Evolutionary conservation across 2,329 filamentous ascomycete species (phyloP), one percentile per base, ranked within the genome.

Genomic region (Epichloe glyceriae): DNA sequence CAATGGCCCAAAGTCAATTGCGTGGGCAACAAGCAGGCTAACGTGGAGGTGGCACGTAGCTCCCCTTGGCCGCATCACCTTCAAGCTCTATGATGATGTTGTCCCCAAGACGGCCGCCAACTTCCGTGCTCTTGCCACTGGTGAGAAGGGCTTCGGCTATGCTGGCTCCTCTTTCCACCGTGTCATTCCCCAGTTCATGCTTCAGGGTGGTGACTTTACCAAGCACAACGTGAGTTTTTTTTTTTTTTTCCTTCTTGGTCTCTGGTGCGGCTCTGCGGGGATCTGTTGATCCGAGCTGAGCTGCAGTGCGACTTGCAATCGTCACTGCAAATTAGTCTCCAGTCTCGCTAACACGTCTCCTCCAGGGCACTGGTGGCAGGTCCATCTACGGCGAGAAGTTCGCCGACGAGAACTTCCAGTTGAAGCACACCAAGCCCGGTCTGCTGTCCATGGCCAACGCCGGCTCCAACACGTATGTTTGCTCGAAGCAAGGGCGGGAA

Each of bases 121-220:
- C 82, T 94, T 94, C 82, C 79, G 79, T 60, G 81, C 82, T 68
- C 85, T 93, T 64, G 89, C 85, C 83, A 88, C 83, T 57, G 78
- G 77, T 60, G 79, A 86, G 76, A 80, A 88, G 73, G 87, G 86
- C 65, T 83, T 85, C 70, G 87, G 88, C 62, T 95, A 94, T 78
- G 71, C 79, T 69, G 82, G 80, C 67, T 93, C 87, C 62, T 76
- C 79, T 60, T 95, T 95, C 85, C 88, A 95, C 80, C 88, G 88
- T 63, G 83, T 95, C 72, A 95, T 95, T 72, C 86, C 86, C 61
- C 70, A 88, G 54, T 95, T 95, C 80, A 95, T 95, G 89, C 84
- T 95, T 62, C 88, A 95, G 80, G 89, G 88, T 69, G 88, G 88
- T 80, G 88, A 95, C 79, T 94, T 94, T 76, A 94, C 88, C 73